Evolutionary conservation across 2,329 filamentous ascomycete species (phyloP).

Genomic region (Thelonectria blattea): DNA sequence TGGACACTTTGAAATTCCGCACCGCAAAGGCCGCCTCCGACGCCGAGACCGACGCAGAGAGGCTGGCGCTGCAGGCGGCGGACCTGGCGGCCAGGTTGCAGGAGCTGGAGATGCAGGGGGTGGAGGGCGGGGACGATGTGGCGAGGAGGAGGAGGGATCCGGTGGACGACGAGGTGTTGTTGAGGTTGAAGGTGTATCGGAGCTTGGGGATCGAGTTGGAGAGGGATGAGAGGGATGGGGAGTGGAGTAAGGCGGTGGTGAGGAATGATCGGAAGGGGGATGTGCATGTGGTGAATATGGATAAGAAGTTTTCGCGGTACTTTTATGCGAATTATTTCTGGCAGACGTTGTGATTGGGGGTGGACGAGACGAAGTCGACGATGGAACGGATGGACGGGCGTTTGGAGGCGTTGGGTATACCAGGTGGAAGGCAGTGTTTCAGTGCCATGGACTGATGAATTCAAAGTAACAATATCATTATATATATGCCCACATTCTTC

Average conservation of each 20-base stretch:
- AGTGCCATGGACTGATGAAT: not conserved
- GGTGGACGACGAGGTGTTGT: constrained; percentile 67
- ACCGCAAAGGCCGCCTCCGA: constrained; percentile 91
- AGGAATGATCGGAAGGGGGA: constrained; percentile 87
- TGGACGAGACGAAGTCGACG: constrained; percentile 18
- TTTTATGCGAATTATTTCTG: constrained; percentile 98
- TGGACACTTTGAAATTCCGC: constrained; percentile 94
- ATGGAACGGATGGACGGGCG: constrained; percentile 6
- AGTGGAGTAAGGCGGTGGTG: constrained; percentile 85
- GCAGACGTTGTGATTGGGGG: constrained; percentile 70
- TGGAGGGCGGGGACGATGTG: constrained; percentile 66
- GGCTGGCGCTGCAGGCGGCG: constrained; percentile 79
- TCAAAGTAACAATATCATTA: not conserved
- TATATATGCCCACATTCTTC: not conserved
- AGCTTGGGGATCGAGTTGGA: constrained; percentile 91
- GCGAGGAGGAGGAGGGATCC: constrained; percentile 46
- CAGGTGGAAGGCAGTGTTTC: constrained; percentile 5
- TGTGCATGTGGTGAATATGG: constrained; percentile 92
- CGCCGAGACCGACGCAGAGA: constrained; percentile 91
- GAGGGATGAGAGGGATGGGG: constrained; percentile 72
- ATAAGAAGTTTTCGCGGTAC: constrained; percentile 87
- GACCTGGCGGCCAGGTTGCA: constrained; percentile 77
- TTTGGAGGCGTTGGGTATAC: constrained; percentile 31
- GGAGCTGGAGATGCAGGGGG: constrained; percentile 84
- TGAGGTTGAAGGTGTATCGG: constrained; percentile 90